Percentiles rank a stretch among this genome's conserved stretches.
phyloP scores from a whole-genome alignment of 495 filamentous ascomycete species.

The Neurospora sp. region DNA sequence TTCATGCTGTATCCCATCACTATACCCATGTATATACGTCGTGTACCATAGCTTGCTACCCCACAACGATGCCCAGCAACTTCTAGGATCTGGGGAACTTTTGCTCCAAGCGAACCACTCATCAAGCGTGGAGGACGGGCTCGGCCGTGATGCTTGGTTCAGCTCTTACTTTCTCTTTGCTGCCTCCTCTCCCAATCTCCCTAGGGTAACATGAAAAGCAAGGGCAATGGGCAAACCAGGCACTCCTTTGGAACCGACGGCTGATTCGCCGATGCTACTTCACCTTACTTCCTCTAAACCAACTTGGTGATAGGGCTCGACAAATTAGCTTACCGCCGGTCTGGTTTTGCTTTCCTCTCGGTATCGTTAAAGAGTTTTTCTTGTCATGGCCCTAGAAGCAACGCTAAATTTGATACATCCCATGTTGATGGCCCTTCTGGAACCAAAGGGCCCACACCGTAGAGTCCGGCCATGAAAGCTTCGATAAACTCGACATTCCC shows the following conservation, averaged over 20 bases:
- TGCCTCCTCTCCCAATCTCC: background rate
- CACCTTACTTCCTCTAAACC: background rate
- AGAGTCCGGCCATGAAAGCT: background rate
- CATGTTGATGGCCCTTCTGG: background rate
- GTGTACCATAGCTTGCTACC: background rate
- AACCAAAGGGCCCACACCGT: background rate
- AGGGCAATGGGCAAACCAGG: background rate
- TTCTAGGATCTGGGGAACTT: background rate
- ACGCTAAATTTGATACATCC: background rate
- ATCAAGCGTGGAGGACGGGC: background rate
- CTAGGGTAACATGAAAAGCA: background rate
- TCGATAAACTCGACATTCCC: background rate
- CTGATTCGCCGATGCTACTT: background rate
- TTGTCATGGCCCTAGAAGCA: background rate
- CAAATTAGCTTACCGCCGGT: background rate
- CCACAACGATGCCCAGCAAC: background rate
- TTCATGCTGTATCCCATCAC: background rate
- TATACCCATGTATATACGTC: background rate
- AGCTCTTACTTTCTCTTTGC: background rate
- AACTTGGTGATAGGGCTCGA: background rate
- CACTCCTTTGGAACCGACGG: background rate
- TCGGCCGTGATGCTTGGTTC: background rate
- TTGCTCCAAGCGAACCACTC: background rate
- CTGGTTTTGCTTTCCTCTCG: background rate
- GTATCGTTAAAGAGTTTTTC: background rate